Evolutionary conservation across 345 rosid genomes (phyloP), one percentile per base, ranked within the genome.

Genomic region (Lumnitzera racemosa): DNA sequence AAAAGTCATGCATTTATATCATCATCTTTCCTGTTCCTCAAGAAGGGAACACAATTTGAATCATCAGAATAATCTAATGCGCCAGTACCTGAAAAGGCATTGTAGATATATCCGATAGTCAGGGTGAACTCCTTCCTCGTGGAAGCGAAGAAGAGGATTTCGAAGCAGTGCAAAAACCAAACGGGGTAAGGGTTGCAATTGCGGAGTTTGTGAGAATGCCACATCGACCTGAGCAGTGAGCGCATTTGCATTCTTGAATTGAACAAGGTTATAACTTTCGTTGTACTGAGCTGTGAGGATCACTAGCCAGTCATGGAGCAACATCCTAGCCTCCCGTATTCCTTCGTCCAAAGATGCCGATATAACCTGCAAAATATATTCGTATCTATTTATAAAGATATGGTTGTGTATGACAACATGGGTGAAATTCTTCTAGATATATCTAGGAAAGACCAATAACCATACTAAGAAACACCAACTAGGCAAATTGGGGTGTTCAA

Each of bases 71-170:
- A 36, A 36, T 36, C 7, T 36, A 36, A 4, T 3, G 43, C 10
- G 47, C 25, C 49, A 57, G 61, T 86, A 94, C 97, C 97, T 90
- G 85, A 90, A 94, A 74, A 94, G 99, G 77, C 97, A 94, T 62
- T 90, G 99, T 64, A 94, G 68, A 73, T 86, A 90, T 72, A 94
- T 90, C 71, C 92, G 78, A 68, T 84, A 88, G 70, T 94, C 95
- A 51, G 96, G 99, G 74, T 94, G 99, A 66, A 90, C 97, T 55
- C 96, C 99, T 84, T 94, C 97, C 81, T 94, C 97, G 65, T 94
- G 96, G 72, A 88, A 83, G 64, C 86, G 92, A 57, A 88, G 86
- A 72, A 94, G 90, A 59, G 95, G 97, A 59, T 90, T 90, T 56
- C 97, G 86, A 49, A 94, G 97, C 67, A 94, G 70, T 60, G 97